Conservation (phyloP, 768 basidiomycete species). For the Exsudoporus frostii region DNA sequence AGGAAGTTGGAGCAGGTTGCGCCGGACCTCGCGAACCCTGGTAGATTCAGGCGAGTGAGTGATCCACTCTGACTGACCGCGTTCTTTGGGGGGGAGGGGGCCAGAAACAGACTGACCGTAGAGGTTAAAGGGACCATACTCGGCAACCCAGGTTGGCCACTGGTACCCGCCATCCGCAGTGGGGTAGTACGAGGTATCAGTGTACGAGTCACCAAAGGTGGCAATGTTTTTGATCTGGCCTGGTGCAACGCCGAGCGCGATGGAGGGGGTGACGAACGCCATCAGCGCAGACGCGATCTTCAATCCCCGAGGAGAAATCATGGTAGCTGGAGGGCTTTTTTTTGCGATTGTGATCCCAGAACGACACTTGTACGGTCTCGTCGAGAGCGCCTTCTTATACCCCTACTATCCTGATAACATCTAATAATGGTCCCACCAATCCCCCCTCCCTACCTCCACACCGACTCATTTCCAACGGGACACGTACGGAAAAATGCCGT, state of each 20-base stretch:
- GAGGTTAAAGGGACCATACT: constrained; percentile 49
- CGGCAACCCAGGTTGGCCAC: constrained; percentile 62
- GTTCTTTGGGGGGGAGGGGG: not conserved
- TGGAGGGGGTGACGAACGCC: constrained; percentile 6
- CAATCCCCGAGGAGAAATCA: not conserved
- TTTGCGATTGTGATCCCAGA: not conserved
- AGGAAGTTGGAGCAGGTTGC: constrained; percentile 65
- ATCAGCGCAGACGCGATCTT: constrained; percentile 9
- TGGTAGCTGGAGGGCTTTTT: not conserved
- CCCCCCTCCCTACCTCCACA: not conserved
- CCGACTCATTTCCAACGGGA: not conserved
- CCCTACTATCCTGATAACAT: not conserved
- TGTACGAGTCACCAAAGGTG: constrained; percentile 68
- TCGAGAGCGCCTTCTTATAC: not conserved
- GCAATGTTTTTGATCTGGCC: constrained; percentile 61
- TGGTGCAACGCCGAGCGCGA: constrained; percentile 27
- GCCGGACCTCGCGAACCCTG: constrained; percentile 52
- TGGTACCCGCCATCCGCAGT: constrained; percentile 41
- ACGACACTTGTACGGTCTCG: not conserved
- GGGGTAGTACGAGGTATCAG: constrained; percentile 43
- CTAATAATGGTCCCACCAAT: not conserved
- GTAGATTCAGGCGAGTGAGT: not conserved
- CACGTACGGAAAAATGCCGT: not conserved
- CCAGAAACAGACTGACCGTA: constrained; percentile 33
- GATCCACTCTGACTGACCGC: too few species aligned